Conservation (phyloP, 164 flowering plant genomes). For the Piper betle region DNA sequence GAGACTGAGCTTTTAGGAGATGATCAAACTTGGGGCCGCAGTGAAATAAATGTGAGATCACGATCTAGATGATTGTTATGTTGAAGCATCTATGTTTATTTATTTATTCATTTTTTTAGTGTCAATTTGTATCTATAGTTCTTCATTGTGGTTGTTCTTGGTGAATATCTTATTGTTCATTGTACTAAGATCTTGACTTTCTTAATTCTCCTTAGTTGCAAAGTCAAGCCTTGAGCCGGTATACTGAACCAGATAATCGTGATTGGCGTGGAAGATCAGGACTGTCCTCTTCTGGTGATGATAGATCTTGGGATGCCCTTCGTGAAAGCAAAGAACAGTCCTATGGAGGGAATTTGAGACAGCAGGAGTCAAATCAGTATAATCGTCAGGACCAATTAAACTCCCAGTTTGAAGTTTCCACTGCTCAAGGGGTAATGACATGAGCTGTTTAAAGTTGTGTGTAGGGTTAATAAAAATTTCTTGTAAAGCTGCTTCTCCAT, state of each 20-base stretch:
- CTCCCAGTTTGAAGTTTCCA: constrained; percentile 49
- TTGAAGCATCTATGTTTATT: too few species aligned
- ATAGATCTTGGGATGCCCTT: constrained; percentile 53
- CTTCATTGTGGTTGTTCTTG: not conserved
- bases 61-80: not conserved
- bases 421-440: constrained; percentile 46
- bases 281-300: constrained; percentile 43
- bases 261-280: constrained; percentile 84
- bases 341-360: constrained; percentile 24
- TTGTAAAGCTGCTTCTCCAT: not conserved
- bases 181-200: not conserved
- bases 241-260: constrained; percentile 76
- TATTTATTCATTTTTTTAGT: too few species aligned
- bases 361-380: constrained; percentile 36
- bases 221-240: constrained; percentile 47
- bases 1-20: constrained; percentile 66
- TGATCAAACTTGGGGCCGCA: constrained; percentile 66
- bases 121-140: not conserved
- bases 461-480: not conserved
- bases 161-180: too few species aligned
- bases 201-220: constrained; percentile 15
- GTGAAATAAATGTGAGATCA: constrained; percentile 47
- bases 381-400: constrained; percentile 51
- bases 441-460: not conserved
- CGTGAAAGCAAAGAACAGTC: constrained; percentile 41